Evolutionary conservation across 2,329 filamentous ascomycete genomes (phyloP).

Genomic region (Phyllosticta ampelicida): DNA sequence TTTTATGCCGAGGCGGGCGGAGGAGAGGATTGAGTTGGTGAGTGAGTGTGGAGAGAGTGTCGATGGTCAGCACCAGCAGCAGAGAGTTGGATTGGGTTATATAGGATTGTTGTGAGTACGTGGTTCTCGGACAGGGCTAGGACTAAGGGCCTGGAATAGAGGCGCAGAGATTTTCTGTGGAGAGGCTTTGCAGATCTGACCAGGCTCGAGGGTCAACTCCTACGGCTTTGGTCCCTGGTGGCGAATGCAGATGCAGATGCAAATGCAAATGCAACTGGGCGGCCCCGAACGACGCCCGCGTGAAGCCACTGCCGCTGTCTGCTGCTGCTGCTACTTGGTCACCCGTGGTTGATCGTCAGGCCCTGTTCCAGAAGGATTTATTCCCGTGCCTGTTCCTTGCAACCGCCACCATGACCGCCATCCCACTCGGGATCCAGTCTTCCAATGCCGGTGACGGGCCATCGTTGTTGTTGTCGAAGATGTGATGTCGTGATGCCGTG

Average conservation of each 20-base stretch:
- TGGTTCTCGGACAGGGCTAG: no score
- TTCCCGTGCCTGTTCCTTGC: not conserved
- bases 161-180: slow-evolving; percentile 11
- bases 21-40: slow-evolving; percentile 39
- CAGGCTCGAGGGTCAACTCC: not conserved
- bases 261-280: not conserved
- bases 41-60: slow-evolving; percentile 86
- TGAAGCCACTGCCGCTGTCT: not conserved
- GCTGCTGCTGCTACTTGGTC: not conserved
- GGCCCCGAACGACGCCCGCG: not conserved
- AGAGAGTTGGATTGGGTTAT: not conserved
- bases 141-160: slow-evolving; percentile 2
- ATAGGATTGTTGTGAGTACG: not conserved
- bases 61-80: slow-evolving; percentile 45
- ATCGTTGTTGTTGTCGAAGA: not conserved
- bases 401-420: not conserved
- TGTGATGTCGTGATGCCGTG: not conserved
- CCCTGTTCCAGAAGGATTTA: not conserved
- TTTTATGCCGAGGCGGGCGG: no score
- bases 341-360: not conserved
- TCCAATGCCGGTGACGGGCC: no score
- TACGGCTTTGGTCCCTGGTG: not conserved
- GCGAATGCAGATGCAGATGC: no score
- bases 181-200: not conserved
- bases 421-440: not conserved